Evolutionary conservation across 1,284 basidiomycete genomes (phyloP).

Genomic region (Vanrija sp.): DNA sequence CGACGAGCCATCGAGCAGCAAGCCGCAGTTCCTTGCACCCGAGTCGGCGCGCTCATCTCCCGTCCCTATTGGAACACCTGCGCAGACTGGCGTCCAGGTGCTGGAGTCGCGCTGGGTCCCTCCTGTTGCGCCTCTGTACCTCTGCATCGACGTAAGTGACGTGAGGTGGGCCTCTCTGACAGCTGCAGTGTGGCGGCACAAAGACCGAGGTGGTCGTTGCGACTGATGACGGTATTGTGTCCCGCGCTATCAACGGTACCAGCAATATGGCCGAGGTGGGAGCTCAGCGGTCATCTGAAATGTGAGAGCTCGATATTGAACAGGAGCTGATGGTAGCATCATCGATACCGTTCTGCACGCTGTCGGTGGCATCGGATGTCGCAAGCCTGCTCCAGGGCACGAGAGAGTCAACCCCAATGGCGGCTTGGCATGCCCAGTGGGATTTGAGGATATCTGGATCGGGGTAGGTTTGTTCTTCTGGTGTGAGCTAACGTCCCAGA

Average conservation of each 20-base stretch:
- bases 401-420: background rate
- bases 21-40: too few species aligned
- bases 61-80: background rate
- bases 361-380: slow-evolving; percentile 4
- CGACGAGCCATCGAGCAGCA: background rate
- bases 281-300: slow-evolving; percentile 18
- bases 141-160: slow-evolving; percentile 31
- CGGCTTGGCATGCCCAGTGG: slow-evolving; percentile 11
- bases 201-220: slow-evolving; percentile 35
- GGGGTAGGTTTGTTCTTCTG: slow-evolving; percentile 18
- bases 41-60: background rate
- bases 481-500: slow-evolving; percentile 10
- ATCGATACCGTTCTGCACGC: slow-evolving; percentile 20
- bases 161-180: background rate
- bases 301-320: slow-evolving; percentile 8
- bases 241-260: slow-evolving; percentile 25
- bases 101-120: too few species aligned
- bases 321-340: slow-evolving; percentile 22
- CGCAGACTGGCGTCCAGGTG: background rate
- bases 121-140: slow-evolving; percentile 12
- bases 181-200: slow-evolving; percentile 30
- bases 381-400: background rate
- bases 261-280: slow-evolving; percentile 39
- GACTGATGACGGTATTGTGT: slow-evolving; percentile 7
- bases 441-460: slow-evolving; percentile 28